A percentile compares a stretch with the other conserved stretches of the same genome.
Evolutionary conservation across 108 stramenopile species (phyloP).

Genomic region (Nitzschia palea): DNA sequence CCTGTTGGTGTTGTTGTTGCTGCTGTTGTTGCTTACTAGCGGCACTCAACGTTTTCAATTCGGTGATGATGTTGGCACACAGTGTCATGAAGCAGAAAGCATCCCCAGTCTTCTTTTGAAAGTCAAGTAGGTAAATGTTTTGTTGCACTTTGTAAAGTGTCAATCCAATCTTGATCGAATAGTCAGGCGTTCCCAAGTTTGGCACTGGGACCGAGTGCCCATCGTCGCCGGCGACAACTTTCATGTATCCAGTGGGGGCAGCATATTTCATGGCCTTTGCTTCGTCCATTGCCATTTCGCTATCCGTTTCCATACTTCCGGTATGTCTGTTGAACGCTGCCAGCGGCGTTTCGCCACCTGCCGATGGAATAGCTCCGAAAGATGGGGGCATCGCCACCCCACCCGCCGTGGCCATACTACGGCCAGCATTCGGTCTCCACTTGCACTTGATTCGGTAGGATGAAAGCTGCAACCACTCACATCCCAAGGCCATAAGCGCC

Average conservation of each 20-base stretch:
- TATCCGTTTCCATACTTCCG: slow-evolving; percentile 26
- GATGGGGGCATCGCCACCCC: background rate
- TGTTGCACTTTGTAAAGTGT: slow-evolving; percentile 99
- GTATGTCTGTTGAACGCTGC: slow-evolving; percentile 46
- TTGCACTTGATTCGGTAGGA: slow-evolving; percentile 95
- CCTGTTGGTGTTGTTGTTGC: slow-evolving; percentile 61
- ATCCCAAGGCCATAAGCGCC: slow-evolving; percentile 92
- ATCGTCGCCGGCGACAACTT: slow-evolving; percentile 63
- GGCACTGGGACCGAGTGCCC: slow-evolving; percentile 66
- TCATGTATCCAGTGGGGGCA: slow-evolving; percentile 45
- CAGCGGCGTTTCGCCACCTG: slow-evolving; percentile 65
- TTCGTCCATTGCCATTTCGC: slow-evolving; percentile 32
- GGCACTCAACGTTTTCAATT: slow-evolving; percentile 95
- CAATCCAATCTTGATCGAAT: slow-evolving; percentile 91
- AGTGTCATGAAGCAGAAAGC: slow-evolving; percentile 98
- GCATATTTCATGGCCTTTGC: background rate
- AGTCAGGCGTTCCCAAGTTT: slow-evolving; percentile 78
- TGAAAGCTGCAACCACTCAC: slow-evolving; percentile 93
- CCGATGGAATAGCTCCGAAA: slow-evolving; percentile 43
- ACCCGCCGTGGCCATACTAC: background rate
- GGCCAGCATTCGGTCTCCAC: slow-evolving; percentile 85
- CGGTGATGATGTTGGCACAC: slow-evolving; percentile 96
- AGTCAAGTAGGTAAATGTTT: slow-evolving; percentile 97
- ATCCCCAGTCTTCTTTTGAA: slow-evolving; percentile 97
- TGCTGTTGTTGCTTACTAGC: slow-evolving; percentile 79